Conservation (phyloP, 495 filamentous ascomycete species). For the Trichoderma orchidacearum region DNA sequence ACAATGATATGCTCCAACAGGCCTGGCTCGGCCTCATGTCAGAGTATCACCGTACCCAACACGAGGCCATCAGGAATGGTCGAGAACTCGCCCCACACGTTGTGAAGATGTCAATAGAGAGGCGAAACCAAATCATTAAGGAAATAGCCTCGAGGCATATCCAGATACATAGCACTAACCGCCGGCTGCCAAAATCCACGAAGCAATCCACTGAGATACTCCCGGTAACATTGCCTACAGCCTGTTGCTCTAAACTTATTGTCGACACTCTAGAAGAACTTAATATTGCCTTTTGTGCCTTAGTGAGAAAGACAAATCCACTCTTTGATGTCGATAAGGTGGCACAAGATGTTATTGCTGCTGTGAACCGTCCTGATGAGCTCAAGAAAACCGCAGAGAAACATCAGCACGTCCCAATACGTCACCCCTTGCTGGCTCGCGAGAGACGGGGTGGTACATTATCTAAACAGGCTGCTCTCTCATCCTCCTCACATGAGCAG, state of each 20-base stretch:
- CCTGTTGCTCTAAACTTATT: constrained; percentile 27
- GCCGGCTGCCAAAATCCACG: constrained; percentile 14
- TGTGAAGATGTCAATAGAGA: constrained; percentile 22
- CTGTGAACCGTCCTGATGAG: constrained; percentile 13
- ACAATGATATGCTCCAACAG: constrained; percentile 60
- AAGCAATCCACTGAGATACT: constrained; percentile 15
- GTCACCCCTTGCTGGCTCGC: not conserved
- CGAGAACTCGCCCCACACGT: constrained; percentile 15
- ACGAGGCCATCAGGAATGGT: constrained; percentile 16
- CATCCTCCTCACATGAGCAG: not conserved
- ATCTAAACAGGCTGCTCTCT: not conserved
- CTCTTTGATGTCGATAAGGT: constrained; percentile 24
- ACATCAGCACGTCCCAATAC: not conserved
- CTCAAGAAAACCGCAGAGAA: not conserved
- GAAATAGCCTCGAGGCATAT: constrained; percentile 20
- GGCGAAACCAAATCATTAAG: constrained; percentile 30
- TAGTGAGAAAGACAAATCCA: constrained; percentile 22
- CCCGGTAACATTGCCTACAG: constrained; percentile 3
- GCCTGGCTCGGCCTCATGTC: constrained; percentile 49
- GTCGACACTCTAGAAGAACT: constrained; percentile 29
- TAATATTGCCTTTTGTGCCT: constrained; percentile 27
- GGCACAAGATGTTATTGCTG: constrained; percentile 26
- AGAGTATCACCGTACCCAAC: constrained; percentile 27
- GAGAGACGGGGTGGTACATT: not conserved
- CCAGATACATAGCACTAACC: constrained; percentile 15